Evolutionary conservation across 306 rosid genomes (phyloP).

Genomic region (Pueraria montana): DNA sequence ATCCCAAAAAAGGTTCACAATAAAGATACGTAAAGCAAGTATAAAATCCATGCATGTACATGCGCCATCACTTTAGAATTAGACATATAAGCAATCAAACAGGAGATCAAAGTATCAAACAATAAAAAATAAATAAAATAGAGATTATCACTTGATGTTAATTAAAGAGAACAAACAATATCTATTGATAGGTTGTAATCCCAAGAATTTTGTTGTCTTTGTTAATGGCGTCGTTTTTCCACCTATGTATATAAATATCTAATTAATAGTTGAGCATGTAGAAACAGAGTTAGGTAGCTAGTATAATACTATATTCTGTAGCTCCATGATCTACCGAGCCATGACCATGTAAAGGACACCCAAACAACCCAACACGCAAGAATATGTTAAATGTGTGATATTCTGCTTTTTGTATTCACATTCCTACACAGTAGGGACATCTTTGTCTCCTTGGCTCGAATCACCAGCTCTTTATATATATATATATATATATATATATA

Average conservation of each 20-base stretch:
- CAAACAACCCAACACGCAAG: slow-evolving; percentile 54
- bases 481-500: background rate
- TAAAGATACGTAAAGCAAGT: slow-evolving; percentile 31
- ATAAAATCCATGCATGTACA: slow-evolving; percentile 50
- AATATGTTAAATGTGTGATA: slow-evolving; percentile 51
- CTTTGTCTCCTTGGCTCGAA: slow-evolving; percentile 68
- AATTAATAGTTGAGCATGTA: slow-evolving; percentile 19
- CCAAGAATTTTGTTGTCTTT: slow-evolving; percentile 45
- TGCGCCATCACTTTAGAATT: slow-evolving; percentile 33
- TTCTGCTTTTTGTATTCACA: slow-evolving; percentile 57
- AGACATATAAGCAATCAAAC: slow-evolving; percentile 9
- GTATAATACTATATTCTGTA: slow-evolving; percentile 22
- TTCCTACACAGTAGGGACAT: slow-evolving; percentile 76
- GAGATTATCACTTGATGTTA: background rate
- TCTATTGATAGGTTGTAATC: slow-evolving; percentile 40
- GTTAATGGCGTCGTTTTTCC: slow-evolving; percentile 33
- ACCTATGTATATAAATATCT: slow-evolving; percentile 38
- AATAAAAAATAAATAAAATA: background rate
- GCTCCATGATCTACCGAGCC: slow-evolving; percentile 39
- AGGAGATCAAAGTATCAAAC: too few relatives aligned
- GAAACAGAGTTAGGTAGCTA: slow-evolving; percentile 15
- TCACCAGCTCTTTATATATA: slow-evolving; percentile 38
- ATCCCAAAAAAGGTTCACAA: background rate
- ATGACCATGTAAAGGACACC: slow-evolving; percentile 56
- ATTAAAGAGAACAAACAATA: background rate